Percentiles rank a stretch among this genome's conserved stretches.
Evolutionary conservation across 306 rosid genomes (phyloP).

Genomic region (Acacia confusa): DNA sequence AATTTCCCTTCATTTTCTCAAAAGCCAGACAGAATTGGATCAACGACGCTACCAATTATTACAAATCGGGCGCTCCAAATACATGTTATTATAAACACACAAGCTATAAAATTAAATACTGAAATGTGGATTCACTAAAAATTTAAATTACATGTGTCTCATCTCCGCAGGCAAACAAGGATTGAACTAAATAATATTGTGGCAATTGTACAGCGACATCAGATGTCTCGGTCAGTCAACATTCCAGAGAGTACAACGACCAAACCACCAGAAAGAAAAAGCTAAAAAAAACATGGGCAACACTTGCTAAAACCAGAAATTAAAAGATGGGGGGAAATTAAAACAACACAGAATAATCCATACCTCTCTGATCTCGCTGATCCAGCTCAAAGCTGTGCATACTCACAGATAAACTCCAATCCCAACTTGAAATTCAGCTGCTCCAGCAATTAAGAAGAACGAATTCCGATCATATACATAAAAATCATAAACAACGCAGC

Average conservation of each 20-base stretch:
- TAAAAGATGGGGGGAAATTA: not conserved
- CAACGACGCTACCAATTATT: constrained; percentile 13
- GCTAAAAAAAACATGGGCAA: not conserved
- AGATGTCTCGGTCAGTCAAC: not conserved
- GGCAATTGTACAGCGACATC: not conserved
- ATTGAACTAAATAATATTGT: constrained; percentile 11
- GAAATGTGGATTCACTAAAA: not conserved
- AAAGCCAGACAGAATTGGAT: not conserved
- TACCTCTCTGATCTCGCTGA: constrained; percentile 70
- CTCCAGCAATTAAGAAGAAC: constrained; percentile 12
- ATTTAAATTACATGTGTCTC: not conserved
- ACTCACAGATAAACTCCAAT: constrained; percentile 11
- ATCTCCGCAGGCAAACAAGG: not conserved
- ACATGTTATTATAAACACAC: constrained; percentile 15
- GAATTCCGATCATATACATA: not conserved
- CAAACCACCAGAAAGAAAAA: not conserved
- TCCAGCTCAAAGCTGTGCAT: constrained; percentile 59
- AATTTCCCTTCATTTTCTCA: not conserved
- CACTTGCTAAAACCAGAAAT: constrained; percentile 20
- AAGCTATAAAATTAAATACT: not conserved
- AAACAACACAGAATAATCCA: constrained; percentile 35
- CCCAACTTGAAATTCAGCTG: constrained; percentile 34
- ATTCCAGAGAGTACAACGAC: not conserved
- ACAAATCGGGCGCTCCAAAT: constrained; percentile 14
- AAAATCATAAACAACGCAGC: constrained; percentile 32